Evolutionary conservation across 441 rosid species (phyloP).

Genomic region (Erodium moschatum): DNA sequence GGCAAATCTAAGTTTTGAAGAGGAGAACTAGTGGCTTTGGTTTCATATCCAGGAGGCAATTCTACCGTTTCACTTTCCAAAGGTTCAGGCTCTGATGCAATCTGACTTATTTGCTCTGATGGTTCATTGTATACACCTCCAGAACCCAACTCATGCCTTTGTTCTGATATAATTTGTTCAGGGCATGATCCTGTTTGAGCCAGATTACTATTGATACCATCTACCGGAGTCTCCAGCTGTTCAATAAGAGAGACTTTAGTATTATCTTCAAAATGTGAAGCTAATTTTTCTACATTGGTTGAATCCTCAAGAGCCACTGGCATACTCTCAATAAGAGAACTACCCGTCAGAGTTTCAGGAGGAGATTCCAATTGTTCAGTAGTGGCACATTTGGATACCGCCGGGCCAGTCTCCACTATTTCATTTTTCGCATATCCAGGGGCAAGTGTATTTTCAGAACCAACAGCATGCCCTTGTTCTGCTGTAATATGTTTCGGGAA

Average conservation of each 20-base stretch:
- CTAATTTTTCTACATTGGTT: conserved; percentile 17
- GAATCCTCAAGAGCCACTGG: conserved; percentile 23
- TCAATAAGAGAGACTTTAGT: conserved; percentile 24
- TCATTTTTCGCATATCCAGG: neutral
- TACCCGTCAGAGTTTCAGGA: conserved; percentile 13
- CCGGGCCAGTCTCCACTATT: neutral
- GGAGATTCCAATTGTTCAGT: conserved; percentile 12
- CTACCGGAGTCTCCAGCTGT: conserved; percentile 26
- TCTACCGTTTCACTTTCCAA: neutral
- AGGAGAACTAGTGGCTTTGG: too few species aligned
- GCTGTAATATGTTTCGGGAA: conserved; percentile 23
- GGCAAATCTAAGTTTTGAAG: too few species aligned
- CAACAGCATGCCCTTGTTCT: conserved; percentile 22
- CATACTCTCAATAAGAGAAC: conserved; percentile 20
- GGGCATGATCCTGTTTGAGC: conserved; percentile 21
- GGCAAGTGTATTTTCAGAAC: conserved; percentile 20
- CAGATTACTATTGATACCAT: conserved; percentile 12
- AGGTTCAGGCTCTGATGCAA: neutral
- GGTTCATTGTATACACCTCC: conserved; percentile 19
- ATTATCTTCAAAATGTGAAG: conserved; percentile 18
- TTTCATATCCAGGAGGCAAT: too few species aligned
- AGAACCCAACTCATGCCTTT: conserved; percentile 22
- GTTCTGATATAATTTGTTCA: conserved; percentile 23
- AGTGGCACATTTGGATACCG: conserved; percentile 1
- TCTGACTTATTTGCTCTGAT: conserved; percentile 19